Evolutionary conservation across 2,329 filamentous ascomycete species (phyloP).

Genomic region (Talaromyces sp.): DNA sequence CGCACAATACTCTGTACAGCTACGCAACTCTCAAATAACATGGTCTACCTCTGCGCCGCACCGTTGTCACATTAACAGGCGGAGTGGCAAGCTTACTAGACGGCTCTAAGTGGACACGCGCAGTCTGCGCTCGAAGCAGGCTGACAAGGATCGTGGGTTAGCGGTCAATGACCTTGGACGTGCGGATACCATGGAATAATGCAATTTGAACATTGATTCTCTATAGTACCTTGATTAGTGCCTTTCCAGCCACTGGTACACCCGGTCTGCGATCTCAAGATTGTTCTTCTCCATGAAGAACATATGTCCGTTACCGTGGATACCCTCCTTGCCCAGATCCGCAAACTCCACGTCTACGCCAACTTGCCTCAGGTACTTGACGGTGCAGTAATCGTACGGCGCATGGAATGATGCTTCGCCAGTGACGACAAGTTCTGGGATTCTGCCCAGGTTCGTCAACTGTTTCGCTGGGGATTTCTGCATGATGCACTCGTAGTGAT

Average conservation of each 20-base stretch:
- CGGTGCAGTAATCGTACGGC: conserved; percentile 52
- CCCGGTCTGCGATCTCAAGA: background rate
- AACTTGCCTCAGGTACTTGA: conserved; percentile 48
- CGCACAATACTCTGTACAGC: too few relatives aligned
- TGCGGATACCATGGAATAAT: background rate
- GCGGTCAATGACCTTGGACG: too few relatives aligned
- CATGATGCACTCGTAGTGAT: conserved; percentile 28
- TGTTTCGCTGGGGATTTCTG: conserved; percentile 36
- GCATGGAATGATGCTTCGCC: conserved; percentile 51
- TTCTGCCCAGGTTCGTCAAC: conserved; percentile 44
- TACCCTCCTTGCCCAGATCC: conserved; percentile 38
- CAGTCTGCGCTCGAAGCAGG: too few relatives aligned
- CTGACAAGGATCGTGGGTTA: too few relatives aligned
- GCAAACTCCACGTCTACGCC: conserved; percentile 43
- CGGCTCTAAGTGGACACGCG: too few relatives aligned
- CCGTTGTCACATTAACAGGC: too few relatives aligned
- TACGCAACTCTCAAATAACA: too few relatives aligned
- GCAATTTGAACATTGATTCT: background rate
- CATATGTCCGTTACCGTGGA: conserved; percentile 53
- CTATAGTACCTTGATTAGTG: background rate
- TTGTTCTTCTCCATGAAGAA: conserved; percentile 25
- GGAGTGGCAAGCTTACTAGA: too few relatives aligned
- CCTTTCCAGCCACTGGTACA: background rate
- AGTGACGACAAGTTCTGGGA: conserved; percentile 48
- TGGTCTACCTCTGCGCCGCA: too few relatives aligned